A percentile compares a stretch with the other conserved stretches of the same genome.
Evolutionary conservation across 495 filamentous ascomycete genomes (phyloP).

Genomic region (Daldinia concentrica): DNA sequence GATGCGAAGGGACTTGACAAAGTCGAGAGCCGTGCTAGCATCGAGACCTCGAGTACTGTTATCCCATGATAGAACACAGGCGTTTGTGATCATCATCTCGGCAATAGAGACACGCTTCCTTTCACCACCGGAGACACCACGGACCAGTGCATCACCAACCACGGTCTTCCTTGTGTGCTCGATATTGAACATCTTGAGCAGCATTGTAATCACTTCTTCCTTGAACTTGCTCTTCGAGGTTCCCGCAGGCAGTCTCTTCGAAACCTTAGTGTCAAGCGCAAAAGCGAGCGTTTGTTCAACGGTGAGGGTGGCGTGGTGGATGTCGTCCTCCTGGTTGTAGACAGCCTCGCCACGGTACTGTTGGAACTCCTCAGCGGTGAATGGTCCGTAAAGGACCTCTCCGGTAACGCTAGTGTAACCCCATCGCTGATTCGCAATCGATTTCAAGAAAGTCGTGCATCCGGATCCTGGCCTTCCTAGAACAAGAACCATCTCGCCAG

Average conservation of each 20-base stretch:
- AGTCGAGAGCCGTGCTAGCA: constrained; percentile 81
- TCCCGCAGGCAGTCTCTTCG: constrained; percentile 73
- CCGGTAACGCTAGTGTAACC: constrained; percentile 82
- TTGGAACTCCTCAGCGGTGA: constrained; percentile 64
- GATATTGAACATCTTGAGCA: constrained; percentile 91
- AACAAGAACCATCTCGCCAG: constrained; percentile 92
- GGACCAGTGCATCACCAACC: constrained; percentile 81
- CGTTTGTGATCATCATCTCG: constrained; percentile 76
- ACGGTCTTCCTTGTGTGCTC: constrained; percentile 83
- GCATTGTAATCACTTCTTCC: constrained; percentile 70
- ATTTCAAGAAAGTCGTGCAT: constrained; percentile 88
- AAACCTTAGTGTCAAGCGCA: constrained; percentile 82
- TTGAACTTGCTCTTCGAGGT: constrained; percentile 75
- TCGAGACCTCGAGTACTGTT: constrained; percentile 87
- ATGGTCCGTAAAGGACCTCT: constrained; percentile 82
- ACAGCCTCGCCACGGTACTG: constrained; percentile 82
- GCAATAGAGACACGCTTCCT: constrained; percentile 80
- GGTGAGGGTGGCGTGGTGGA: constrained; percentile 82
- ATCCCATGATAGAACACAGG: constrained; percentile 80
- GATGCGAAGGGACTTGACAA: constrained; percentile 74
- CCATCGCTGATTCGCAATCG: constrained; percentile 80
- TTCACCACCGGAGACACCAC: constrained; percentile 88
- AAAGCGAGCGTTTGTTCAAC: constrained; percentile 86
- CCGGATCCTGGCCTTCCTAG: constrained; percentile 86
- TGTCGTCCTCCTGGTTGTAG: constrained; percentile 87